phyloP scores from a whole-genome alignment of 31 red algal species.

The Asparagopsis taxiformis region DNA sequence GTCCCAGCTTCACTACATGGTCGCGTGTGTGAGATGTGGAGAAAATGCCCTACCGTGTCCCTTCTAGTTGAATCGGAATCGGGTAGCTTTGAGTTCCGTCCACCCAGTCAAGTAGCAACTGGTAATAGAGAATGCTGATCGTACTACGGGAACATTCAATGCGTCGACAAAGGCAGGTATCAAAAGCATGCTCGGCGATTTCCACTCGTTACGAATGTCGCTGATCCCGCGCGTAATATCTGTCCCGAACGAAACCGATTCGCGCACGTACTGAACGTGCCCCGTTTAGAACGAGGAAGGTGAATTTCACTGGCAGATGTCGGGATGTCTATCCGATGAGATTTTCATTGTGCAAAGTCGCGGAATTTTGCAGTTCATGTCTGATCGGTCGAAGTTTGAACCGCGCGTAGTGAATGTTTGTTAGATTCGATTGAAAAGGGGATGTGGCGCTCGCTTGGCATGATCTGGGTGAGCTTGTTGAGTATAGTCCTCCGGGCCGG shows the following conservation, averaged over 20 bases:
- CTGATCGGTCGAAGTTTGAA: too few relatives aligned
- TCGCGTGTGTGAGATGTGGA: neutral
- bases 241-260: neutral
- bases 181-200: neutral
- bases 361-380: too few relatives aligned
- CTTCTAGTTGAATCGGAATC: neutral
- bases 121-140: neutral
- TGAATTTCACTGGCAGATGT: too few relatives aligned
- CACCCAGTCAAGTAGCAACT: neutral
- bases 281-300: too few relatives aligned
- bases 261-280: too few relatives aligned
- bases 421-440: too few relatives aligned
- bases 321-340: too few relatives aligned
- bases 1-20: conserved; percentile 4
- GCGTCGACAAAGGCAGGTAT: neutral
- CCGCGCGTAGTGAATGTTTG: too few relatives aligned
- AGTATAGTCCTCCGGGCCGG: too few relatives aligned
- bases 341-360: too few relatives aligned
- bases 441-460: too few relatives aligned
- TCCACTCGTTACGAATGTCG: neutral
- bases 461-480: too few relatives aligned
- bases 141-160: neutral
- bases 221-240: neutral
- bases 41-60: neutral
- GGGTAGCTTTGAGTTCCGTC: neutral